These are phyloP conservation scores for Adansonia gregorii DNA, from an alignment of 441 rosid genomes.

Conservation along the genomic window DNA sequence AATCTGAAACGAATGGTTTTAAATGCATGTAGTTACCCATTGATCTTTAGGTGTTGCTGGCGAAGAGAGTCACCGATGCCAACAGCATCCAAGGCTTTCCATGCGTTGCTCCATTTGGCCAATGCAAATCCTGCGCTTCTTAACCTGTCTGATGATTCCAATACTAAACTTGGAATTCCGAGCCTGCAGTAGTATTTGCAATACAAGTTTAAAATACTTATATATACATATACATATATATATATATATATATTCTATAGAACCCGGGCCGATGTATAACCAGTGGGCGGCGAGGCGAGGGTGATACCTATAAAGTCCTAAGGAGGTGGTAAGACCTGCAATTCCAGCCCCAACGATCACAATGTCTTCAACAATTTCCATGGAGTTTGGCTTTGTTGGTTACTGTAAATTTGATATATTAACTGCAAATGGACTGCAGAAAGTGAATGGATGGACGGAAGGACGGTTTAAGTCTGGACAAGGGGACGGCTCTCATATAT, in stretches of 20 bases:
- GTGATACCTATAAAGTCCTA: slow-evolving; percentile 62
- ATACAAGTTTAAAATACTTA: neutral
- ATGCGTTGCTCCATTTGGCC: slow-evolving; percentile 60
- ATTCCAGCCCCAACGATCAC: slow-evolving; percentile 37
- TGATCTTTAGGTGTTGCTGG: slow-evolving; percentile 30
- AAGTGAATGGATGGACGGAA: no score
- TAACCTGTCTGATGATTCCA: slow-evolving; percentile 63
- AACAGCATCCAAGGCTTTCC: slow-evolving; percentile 76
- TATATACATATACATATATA: neutral
- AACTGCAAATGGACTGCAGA: no score
- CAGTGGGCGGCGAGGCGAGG: neutral
- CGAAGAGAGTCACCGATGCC: slow-evolving; percentile 61
- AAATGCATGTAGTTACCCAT: slow-evolving; percentile 38
- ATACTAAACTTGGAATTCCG: slow-evolving; percentile 64
- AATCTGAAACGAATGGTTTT: no score
- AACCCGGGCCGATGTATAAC: neutral
- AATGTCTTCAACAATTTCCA: slow-evolving; percentile 43
- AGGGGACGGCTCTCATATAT: neutral
- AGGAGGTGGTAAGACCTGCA: slow-evolving; percentile 70
- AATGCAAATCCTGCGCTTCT: slow-evolving; percentile 72
- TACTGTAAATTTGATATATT: no score
- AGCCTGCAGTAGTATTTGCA: slow-evolving; percentile 40
- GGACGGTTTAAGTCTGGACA: neutral
- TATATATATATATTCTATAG: no score
- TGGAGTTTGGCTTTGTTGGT: neutral